Base-by-base conservation (phyloP, 768 basidiomycete genomes). In the Postia placenta region DNA sequence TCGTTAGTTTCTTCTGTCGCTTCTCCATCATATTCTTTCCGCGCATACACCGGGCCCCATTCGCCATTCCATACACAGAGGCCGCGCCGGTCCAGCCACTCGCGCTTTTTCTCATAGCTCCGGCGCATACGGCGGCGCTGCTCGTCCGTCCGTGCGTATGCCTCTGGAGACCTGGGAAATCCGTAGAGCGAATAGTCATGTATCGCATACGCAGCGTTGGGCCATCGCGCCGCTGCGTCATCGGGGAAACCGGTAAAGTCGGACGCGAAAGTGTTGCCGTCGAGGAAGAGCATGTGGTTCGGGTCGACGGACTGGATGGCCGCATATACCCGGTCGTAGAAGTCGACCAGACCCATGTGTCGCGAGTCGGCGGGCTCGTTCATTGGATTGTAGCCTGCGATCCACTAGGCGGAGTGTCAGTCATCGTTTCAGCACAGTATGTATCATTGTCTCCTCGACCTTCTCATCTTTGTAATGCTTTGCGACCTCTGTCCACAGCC, bases 341-440 rank as follows among this genome's bases (percentile, higher is more conserved):
- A 89, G 7, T 54, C 62, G 52, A 89, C 59, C 47, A 92, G 66
- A 42, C 82, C 72, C 11, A 69, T 74, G 64, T 87, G 85, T 40
- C 78, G 69, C 15, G 80, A 68, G 60, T 91, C 89, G 2, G 87
- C 80, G 28, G 86, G 83, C 67, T 92, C 89, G 74, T 92, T 93
- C 42, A 92, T 70, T 3, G 83, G 85, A 64, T 92, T 92, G 68
- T 87, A 92, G n/a, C 89, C 87, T 2, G 87, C 89, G 51, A 92
- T 81, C 88, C 88, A 90, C 38, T 39, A 22, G 45, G 4, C 9
- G 22, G 17, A 38, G 35, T 19, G 6, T 39, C 11, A 39, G 38
- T 39, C 12, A 11, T 11, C 41, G 41, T 42, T 7, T 33, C 9
- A 7, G 30, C 15, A 33, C 9, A 15, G 30, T 33, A 15, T 15